phyloP scores from a whole-genome alignment of 2,329 filamentous ascomycete species.

The Huntiella decipiens region DNA sequence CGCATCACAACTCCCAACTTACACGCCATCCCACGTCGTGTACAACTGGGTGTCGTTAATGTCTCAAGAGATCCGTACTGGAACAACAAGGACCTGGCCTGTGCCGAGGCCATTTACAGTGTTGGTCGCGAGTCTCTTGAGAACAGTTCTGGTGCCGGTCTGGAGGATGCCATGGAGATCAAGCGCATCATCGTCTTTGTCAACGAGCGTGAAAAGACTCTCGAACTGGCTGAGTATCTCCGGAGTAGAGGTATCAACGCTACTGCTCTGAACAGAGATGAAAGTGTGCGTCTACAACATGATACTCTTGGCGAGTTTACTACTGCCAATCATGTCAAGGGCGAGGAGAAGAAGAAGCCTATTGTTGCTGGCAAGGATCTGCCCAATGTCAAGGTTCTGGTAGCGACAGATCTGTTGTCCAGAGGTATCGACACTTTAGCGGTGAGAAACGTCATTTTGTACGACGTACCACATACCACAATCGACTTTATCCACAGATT shows the following conservation, averaged over 20 bases:
- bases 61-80: constrained; percentile 82
- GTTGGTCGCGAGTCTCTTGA: constrained; percentile 58
- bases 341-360: constrained; percentile 21
- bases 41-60: constrained; percentile 85
- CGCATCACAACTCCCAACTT: constrained; percentile 89
- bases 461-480: constrained; percentile 93
- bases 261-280: constrained; percentile 65
- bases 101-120: constrained; percentile 84
- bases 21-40: constrained; percentile 83
- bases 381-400: constrained; percentile 70
- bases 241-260: constrained; percentile 75
- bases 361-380: constrained; percentile 31
- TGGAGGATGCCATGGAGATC: constrained; percentile 29
- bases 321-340: constrained; percentile 23
- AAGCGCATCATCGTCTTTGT: constrained; percentile 91
- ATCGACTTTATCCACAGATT: constrained; percentile 97
- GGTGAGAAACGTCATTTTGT: constrained; percentile 79
- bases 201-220: constrained; percentile 81
- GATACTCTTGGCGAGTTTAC: constrained; percentile 66
- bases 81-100: constrained; percentile 82
- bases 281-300: constrained; percentile 49
- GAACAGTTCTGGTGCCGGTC: constrained; percentile 30
- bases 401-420: constrained; percentile 83
- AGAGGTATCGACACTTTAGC: constrained; percentile 86
- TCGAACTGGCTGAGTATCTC: constrained; percentile 63